These are phyloP conservation scores for Grosmannia huntii DNA, from an alignment of 2,329 filamentous ascomycete species.

Conservation along the genomic window DNA sequence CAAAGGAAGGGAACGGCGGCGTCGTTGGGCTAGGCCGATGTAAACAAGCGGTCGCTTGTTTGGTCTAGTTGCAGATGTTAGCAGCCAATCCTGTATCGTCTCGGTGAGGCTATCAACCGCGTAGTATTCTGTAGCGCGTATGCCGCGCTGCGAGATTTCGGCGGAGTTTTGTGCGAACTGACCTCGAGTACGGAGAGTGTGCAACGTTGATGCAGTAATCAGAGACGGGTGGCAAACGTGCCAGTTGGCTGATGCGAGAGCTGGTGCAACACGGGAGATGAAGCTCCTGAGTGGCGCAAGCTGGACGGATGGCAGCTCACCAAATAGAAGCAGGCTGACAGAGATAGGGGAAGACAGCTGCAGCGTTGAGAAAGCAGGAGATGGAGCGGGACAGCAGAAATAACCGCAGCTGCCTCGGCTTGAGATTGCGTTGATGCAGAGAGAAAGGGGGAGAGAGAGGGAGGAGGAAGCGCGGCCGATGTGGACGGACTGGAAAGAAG, in stretches of 20 bases:
- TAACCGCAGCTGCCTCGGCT: too few relatives aligned
- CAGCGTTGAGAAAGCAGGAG: too few relatives aligned
- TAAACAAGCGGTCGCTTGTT: neutral
- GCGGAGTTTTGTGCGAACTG: neutral
- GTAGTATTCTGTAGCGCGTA: neutral
- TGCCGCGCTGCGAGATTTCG: neutral
- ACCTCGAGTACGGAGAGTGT: neutral
- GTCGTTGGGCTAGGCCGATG: neutral
- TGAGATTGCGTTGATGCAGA: neutral
- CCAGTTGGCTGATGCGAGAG: neutral
- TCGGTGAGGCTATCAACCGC: neutral
- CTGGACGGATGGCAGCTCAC: neutral
- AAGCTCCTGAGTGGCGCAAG: neutral
- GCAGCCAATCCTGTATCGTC: neutral
- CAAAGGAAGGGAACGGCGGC: neutral
- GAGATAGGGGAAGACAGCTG: neutral
- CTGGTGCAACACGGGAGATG: neutral
- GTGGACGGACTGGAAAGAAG: neutral
- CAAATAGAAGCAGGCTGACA: neutral
- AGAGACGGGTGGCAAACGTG: neutral
- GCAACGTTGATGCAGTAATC: neutral
- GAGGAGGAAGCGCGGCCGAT: neutral
- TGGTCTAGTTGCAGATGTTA: neutral
- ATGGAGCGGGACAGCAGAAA: neutral
- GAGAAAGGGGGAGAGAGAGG: neutral